phyloP scores from a whole-genome alignment of 2,329 filamentous ascomycete species.

The Fusarium subglutinans region DNA sequence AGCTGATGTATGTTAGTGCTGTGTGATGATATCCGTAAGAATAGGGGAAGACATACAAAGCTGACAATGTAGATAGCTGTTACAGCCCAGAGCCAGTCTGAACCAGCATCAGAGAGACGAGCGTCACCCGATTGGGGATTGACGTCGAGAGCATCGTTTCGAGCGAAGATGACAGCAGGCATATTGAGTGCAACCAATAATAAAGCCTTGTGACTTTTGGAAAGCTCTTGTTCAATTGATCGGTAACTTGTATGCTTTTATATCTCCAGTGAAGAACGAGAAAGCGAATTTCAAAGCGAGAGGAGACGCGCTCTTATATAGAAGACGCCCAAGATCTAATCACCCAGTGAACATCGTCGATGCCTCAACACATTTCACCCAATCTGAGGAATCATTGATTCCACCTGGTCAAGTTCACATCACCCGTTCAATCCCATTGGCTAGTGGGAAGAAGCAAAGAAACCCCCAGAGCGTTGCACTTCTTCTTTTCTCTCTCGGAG shows the following conservation, averaged over 20 bases:
- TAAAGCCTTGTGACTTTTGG: neutral
- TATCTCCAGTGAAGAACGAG: neutral
- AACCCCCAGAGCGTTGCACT: neutral
- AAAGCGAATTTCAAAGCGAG: neutral
- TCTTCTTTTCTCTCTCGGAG: neutral
- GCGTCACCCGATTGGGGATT: slow-evolving; percentile 56
- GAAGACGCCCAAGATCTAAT: neutral
- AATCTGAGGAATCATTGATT: neutral
- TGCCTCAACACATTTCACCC: neutral
- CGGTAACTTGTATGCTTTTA: neutral
- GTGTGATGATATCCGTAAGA: neutral
- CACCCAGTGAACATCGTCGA: neutral
- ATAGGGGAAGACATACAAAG: slow-evolving; percentile 50
- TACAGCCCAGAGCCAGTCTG: slow-evolving; percentile 66
- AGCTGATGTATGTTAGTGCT: slow-evolving; percentile 47
- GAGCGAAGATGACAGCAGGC: slow-evolving; percentile 42
- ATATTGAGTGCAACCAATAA: slow-evolving; percentile 38
- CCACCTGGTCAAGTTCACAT: neutral
- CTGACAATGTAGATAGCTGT: slow-evolving; percentile 58
- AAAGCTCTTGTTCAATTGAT: neutral
- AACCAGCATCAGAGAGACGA: slow-evolving; percentile 57
- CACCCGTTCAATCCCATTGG: slow-evolving; percentile 20
- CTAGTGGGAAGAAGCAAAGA: neutral
- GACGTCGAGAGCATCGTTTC: slow-evolving; percentile 58
- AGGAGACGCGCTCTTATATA: slow-evolving; percentile 11